Conservation (phyloP, 2,329 filamentous ascomycete genomes). For the Sclerotinia minor region DNA sequence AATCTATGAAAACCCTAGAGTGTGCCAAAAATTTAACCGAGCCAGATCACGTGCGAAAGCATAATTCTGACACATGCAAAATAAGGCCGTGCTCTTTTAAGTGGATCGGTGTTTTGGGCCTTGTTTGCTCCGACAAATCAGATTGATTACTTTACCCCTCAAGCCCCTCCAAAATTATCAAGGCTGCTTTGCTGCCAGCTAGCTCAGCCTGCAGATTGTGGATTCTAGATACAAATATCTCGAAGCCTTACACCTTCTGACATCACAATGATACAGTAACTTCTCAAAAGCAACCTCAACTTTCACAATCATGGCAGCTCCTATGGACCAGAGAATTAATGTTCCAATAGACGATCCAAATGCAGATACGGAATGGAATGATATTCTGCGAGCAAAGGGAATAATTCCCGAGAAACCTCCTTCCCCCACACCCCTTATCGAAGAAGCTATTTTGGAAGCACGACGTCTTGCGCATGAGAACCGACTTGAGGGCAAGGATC, state of each 20-base stretch:
- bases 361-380: conserved; percentile 99
- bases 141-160: background rate
- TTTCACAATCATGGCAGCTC: conserved; percentile 55
- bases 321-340: conserved; percentile 62
- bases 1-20: conserved; percentile 27
- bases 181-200: background rate
- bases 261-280: conserved; percentile 5
- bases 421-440: conserved; percentile 91
- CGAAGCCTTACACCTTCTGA: background rate
- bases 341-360: conserved; percentile 95
- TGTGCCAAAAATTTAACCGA: conserved; percentile 25
- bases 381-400: conserved; percentile 94
- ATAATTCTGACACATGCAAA: background rate
- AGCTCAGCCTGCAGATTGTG: conserved; percentile 1
- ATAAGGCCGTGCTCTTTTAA: background rate
- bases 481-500: conserved; percentile 86
- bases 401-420: conserved; percentile 97
- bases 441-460: conserved; percentile 87
- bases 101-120: conserved; percentile 7
- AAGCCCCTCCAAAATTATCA: conserved; percentile 5
- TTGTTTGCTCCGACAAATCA: conserved; percentile 23
- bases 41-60: conserved; percentile 19
- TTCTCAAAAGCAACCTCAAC: background rate
- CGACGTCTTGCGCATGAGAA: conserved; percentile 86
- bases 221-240: conserved; percentile 7